Percentiles rank a stretch among this genome's conserved stretches.
Conservation (phyloP, 2,329 filamentous ascomycete species). For the Neofusicoccum sp. region DNA sequence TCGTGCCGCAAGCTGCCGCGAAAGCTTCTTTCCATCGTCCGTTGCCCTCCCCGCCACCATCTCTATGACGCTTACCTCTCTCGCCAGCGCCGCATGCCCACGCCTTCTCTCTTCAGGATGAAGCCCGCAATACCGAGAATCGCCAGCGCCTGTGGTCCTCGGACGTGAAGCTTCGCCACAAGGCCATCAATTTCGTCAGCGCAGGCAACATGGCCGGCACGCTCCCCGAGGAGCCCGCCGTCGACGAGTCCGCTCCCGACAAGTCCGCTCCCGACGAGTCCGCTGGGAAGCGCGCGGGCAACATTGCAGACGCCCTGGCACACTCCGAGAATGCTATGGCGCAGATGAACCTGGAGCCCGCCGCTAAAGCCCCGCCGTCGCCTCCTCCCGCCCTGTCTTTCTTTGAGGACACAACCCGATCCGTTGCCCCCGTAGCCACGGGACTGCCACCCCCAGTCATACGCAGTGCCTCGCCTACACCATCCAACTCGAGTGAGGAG, state of each 20-base stretch:
- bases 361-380: neutral
- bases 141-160: constrained; percentile 48
- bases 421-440: neutral
- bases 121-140: constrained; percentile 57
- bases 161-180: constrained; percentile 54
- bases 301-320: constrained; percentile 16
- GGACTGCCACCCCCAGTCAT: constrained; percentile 23
- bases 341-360: constrained; percentile 24
- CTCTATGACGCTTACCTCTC: neutral
- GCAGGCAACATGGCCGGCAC: constrained; percentile 46
- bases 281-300: constrained; percentile 21
- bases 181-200: constrained; percentile 59
- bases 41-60: neutral
- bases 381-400: neutral
- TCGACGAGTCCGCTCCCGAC: constrained; percentile 1
- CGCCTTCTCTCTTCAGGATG: constrained; percentile 53
- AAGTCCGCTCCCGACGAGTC: neutral
- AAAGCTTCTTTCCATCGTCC: neutral
- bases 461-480: constrained; percentile 41
- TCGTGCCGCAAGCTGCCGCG: neutral
- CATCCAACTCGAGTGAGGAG: constrained; percentile 68
- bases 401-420: constrained; percentile 16
- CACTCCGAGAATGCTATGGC: constrained; percentile 28
- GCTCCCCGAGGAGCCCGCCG: constrained; percentile 28
- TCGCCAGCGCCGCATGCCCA: neutral